Base-by-base conservation (phyloP, 129 eudicot genomes). In the Centella asiatica region DNA sequence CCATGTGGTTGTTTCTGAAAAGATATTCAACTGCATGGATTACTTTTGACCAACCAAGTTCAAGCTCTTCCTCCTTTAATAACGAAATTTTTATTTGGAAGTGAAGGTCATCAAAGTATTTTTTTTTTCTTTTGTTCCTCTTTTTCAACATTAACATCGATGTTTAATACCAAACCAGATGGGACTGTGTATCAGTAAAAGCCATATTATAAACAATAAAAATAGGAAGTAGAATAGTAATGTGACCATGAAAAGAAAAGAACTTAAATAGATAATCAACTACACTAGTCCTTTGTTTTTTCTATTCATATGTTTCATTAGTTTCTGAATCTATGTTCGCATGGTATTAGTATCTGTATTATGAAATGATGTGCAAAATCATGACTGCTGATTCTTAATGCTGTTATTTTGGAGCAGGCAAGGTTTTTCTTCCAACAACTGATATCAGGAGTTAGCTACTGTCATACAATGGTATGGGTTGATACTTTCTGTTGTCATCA, bases 361-460 rank as follows among this genome's bases (percentile, higher is more conserved):
- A 3, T n/a, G 3, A 42, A 42, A 2, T 42, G 18, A 2, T 42
- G 19, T 42, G 19, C 20, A 57, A 32, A 32, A 9, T 57, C 33
- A 18, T 7, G 33, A 18, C 36, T 10, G 20, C 51, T 57, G 23
- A 20, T 29, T 57, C 15, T 57, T 19, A 1, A 17, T 28, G 26
- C 49, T 45, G 4, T 26, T 28, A 19, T 17, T 61, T 34, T 64
- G 61, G n/a, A 39, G 27, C 81, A 86, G 95, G 90, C 95, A 29
- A 77, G 95, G 48, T 86, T 74, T 74, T 86, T 82, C 83, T 86
- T 86, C 61, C 95, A 86, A 61, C 95, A 86, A 53, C 80, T 86
- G 39, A 86, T 86, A 74, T 86, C 95, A 27, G 95, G 95, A 66
- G 90, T 86, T 69, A 80, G 90, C 69, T 82, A 86, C 60, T 86